These are phyloP conservation scores for Citrus glauca DNA, from an alignment of 345 rosid genomes.

Conservation along the genomic window DNA sequence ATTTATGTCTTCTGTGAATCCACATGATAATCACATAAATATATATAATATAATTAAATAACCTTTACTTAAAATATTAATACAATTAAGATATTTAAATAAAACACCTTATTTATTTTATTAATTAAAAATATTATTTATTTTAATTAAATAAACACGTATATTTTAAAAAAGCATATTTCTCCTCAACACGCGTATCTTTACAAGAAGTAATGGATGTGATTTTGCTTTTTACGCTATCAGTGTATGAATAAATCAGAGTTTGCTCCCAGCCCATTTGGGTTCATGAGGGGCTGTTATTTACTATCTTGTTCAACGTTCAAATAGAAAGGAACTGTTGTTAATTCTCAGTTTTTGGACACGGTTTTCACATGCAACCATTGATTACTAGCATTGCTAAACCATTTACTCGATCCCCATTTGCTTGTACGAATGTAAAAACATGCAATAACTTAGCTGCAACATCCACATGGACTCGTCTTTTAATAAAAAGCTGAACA, in stretches of 20 bases:
- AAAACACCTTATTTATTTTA: too few relatives aligned
- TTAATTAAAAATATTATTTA: too few relatives aligned
- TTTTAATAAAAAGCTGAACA: conserved; percentile 23
- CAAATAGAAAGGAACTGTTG: not conserved
- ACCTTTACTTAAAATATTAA: too few relatives aligned
- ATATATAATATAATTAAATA: too few relatives aligned
- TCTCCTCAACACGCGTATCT: rapidly evolving
- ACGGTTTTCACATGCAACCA: not conserved
- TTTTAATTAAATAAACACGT: too few relatives aligned
- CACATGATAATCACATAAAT: rapidly evolving
- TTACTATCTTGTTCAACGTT: not conserved
- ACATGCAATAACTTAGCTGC: too few relatives aligned
- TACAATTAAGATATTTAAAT: too few relatives aligned
- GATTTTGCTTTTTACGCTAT: too few relatives aligned
- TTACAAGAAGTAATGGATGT: not conserved
- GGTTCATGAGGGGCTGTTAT: not conserved
- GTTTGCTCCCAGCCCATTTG: not conserved
- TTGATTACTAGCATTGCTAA: not conserved
- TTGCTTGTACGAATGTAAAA: not conserved
- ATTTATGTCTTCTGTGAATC: too few relatives aligned
- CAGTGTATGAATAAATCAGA: not conserved
- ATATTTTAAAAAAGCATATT: rapidly evolving
- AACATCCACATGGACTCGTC: conserved; percentile 1
- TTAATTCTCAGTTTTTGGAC: not conserved
- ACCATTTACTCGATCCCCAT: not conserved